A percentile compares a stretch with the other conserved stretches of the same genome.
phyloP scores from a whole-genome alignment of 192 early-diverging fungal species.

The Dispira parvispora region DNA sequence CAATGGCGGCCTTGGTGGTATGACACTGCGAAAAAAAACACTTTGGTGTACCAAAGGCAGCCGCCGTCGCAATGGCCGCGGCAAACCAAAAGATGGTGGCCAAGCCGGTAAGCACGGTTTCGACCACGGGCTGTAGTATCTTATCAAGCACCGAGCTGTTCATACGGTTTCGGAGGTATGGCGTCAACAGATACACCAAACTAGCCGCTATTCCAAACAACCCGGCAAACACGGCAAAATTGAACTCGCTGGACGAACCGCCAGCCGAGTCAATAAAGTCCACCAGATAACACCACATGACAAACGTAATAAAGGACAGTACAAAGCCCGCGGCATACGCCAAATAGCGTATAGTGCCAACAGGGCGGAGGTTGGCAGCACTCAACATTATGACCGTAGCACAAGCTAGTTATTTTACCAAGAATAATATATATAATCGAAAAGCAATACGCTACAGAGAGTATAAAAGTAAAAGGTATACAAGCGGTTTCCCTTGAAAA shows the following conservation, averaged over 20 bases:
- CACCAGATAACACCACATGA: conserved; percentile 9
- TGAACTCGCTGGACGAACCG: not conserved
- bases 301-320: conserved; percentile 6
- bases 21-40: not conserved
- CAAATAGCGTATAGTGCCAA: not conserved
- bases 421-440: no score
- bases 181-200: not conserved
- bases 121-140: not conserved
- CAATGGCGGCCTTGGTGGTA: conserved; percentile 7
- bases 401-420: no score
- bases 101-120: not conserved
- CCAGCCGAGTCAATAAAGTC: not conserved
- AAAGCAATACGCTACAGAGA: no score
- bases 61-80: conserved; percentile 9
- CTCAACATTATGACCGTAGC: no score
- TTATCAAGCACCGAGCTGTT: not conserved
- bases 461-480: no score
- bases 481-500: no score
- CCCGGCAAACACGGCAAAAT: conserved; percentile 6
- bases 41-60: not conserved
- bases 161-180: not conserved
- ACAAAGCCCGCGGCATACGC: not conserved
- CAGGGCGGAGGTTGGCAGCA: no score
- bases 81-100: conserved; percentile 4
- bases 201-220: not conserved